Base-by-base conservation (phyloP, 2,329 filamentous ascomycete genomes). In the Neofusicoccum umdonicola region DNA sequence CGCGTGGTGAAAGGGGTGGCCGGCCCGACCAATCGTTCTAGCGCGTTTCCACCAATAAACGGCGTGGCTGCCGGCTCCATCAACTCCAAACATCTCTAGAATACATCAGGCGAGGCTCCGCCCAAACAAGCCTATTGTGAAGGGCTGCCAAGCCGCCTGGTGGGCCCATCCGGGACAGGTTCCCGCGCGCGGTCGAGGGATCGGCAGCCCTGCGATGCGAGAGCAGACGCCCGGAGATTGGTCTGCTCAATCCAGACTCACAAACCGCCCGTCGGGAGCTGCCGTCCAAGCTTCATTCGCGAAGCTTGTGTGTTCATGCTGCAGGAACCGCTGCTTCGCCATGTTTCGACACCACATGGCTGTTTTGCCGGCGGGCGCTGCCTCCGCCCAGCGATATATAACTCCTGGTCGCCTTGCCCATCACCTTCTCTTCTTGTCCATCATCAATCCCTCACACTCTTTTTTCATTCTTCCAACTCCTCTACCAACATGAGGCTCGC, bases 361-460 rank as follows among this genome's bases (percentile, higher is more conserved):
- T 22, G 22, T 22, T 22, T 22, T 22, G 22, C 22, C 22, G 22
- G 22, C 22, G 22, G 22, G 22, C 22, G 22, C 22, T 22, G 22
- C 22, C 22, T 22, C 22, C 22, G 22, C 22, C 22, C 22, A 22
- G 22, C 22, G 22, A 22, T 50, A 50, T 62, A 62, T 50, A 62
- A 58, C 22, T 45, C 41, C 44, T 39, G 45, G 45, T 6, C 44
- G 58, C 45, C 44, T 62, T 62, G 58, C 58, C 22, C 58, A 50
- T 62, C 58, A 62, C 41, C 19, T 39, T 6, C 44, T 22, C 15
- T 17, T 51, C 37, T 34, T 22, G 22, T 22, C 22, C 42, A 50
- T 34, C 34, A 62, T 41, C 58, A 22, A 62, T 41, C 58, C 35
- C 58, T 50, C 50, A n/a, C 58, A 62, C 50, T 62, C 45, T 50